phyloP scores from a whole-genome alignment of 2,329 filamentous ascomycete genomes.

The Penicillium sp. region DNA sequence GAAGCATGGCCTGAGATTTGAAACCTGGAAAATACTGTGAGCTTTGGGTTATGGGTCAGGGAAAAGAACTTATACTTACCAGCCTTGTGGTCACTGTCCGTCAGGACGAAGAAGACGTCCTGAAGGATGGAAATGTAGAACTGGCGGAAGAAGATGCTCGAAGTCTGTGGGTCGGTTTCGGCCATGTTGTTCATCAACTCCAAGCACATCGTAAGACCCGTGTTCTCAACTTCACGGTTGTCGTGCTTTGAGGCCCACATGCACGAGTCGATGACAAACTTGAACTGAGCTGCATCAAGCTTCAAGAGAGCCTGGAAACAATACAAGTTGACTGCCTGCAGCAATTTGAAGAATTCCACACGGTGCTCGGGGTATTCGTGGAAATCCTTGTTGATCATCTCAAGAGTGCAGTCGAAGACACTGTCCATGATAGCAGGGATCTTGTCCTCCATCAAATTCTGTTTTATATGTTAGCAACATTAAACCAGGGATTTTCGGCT shows the following conservation, averaged over 20 bases:
- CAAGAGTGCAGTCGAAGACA: constrained; percentile 95
- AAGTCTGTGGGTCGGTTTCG: constrained; percentile 80
- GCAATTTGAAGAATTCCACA: constrained; percentile 98
- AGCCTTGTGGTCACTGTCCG: constrained; percentile 96
- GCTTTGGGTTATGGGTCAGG: neutral
- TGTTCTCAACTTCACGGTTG: constrained; percentile 95
- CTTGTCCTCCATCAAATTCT: constrained; percentile 97
- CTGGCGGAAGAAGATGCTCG: constrained; percentile 95
- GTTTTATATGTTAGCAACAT: constrained; percentile 8
- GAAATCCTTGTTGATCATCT: constrained; percentile 99
- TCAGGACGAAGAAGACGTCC: constrained; percentile 97
- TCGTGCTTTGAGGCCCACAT: constrained; percentile 99
- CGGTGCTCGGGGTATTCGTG: constrained; percentile 98
- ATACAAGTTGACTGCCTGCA: constrained; percentile 93
- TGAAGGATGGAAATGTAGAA: constrained; percentile 96
- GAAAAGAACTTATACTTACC: constrained; percentile 45
- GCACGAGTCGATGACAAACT: constrained; percentile 98
- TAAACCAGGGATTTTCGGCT: neutral
- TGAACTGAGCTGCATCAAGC: constrained; percentile 95
- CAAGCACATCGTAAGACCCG: constrained; percentile 95
- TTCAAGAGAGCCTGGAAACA: constrained; percentile 95
- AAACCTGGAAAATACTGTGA: constrained; percentile 59
- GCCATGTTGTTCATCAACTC: constrained; percentile 98
- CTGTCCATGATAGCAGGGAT: constrained; percentile 97
- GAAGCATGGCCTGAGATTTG: constrained; percentile 92